These are phyloP conservation scores for Podaxis sp. DNA, from an alignment of 768 basidiomycete species.

Conservation along the genomic window DNA sequence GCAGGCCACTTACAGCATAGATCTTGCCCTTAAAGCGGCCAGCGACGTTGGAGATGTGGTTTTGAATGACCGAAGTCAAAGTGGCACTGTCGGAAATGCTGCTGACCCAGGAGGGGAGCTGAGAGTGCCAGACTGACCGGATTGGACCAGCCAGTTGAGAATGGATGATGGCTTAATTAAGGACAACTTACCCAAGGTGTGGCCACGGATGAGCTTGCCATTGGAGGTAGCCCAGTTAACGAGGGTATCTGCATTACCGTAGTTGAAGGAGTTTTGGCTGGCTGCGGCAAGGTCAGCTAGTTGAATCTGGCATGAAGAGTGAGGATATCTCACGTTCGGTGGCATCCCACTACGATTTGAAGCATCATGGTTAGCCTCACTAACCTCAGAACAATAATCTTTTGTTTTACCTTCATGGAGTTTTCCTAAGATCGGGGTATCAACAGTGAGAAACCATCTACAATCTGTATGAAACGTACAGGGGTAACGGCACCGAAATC, in stretches of 20 bases:
- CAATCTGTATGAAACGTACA: slow-evolving; percentile 14
- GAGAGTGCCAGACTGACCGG: slow-evolving; percentile 27
- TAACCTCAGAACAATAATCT: not conserved
- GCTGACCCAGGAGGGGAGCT: slow-evolving; percentile 34
- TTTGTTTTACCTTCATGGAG: slow-evolving; percentile 38
- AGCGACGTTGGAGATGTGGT: slow-evolving; percentile 38
- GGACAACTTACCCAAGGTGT: slow-evolving; percentile 25
- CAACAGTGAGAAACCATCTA: not conserved
- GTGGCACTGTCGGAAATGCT: slow-evolving; percentile 28
- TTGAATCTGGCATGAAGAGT: not conserved
- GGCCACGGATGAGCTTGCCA: slow-evolving; percentile 40
- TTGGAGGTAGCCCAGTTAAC: slow-evolving; percentile 41
- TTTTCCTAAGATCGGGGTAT: slow-evolving; percentile 23
- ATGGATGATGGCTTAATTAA: not conserved
- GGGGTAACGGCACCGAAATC: slow-evolving; percentile 45
- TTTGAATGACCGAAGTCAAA: slow-evolving; percentile 33
- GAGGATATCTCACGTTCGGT: slow-evolving; percentile 30
- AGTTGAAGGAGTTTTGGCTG: slow-evolving; percentile 34
- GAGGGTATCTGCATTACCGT: slow-evolving; percentile 32
- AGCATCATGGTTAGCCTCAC: not conserved
- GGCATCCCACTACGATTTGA: slow-evolving; percentile 35
- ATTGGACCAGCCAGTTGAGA: not conserved
- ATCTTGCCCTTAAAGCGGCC: slow-evolving; percentile 38
- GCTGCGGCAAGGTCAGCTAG: slow-evolving; percentile 18
- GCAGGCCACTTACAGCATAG: slow-evolving; percentile 18